Conservation (phyloP, 2,329 filamentous ascomycete species). For the Aspergillus tamarii region DNA sequence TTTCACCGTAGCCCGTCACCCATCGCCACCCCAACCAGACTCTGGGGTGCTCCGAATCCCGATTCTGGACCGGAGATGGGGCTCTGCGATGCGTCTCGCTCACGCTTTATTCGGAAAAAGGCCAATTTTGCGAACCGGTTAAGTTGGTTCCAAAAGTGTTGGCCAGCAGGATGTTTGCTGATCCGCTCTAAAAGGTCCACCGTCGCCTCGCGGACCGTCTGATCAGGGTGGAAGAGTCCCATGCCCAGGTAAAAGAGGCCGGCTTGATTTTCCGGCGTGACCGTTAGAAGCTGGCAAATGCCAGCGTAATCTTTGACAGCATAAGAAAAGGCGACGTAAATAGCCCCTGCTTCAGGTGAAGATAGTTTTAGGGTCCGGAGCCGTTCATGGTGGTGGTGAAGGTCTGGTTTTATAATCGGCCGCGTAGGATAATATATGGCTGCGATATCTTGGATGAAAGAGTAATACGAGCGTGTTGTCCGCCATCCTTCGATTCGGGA, state of each 20-base stretch:
- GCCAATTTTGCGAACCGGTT: constrained; percentile 88
- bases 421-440: constrained; percentile 42
- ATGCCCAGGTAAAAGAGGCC: constrained; percentile 90
- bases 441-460: constrained; percentile 76
- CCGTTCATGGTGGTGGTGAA: constrained; percentile 91
- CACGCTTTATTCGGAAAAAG: constrained; percentile 76
- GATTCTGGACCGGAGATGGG: constrained; percentile 26
- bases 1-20: constrained; percentile 32
- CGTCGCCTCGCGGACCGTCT: constrained; percentile 75
- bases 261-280: constrained; percentile 81
- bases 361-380: constrained; percentile 79
- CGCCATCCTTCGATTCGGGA: constrained; percentile 96
- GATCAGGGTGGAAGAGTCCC: constrained; percentile 87
- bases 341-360: constrained; percentile 74
- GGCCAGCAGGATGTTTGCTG: constrained; percentile 82
- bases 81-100: constrained; percentile 45
- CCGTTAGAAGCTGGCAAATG: constrained; percentile 79
- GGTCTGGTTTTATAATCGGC: constrained; percentile 58
- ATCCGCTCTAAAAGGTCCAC: constrained; percentile 82
- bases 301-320: constrained; percentile 80
- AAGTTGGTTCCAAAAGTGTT: constrained; percentile 87
- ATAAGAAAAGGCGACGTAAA: constrained; percentile 79
- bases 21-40: constrained; percentile 42
- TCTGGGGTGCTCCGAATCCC: constrained; percentile 36
- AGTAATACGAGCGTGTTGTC: constrained; percentile 92